phyloP scores from a whole-genome alignment of 179 eudicot species.

The Carnegiea gigantea region DNA sequence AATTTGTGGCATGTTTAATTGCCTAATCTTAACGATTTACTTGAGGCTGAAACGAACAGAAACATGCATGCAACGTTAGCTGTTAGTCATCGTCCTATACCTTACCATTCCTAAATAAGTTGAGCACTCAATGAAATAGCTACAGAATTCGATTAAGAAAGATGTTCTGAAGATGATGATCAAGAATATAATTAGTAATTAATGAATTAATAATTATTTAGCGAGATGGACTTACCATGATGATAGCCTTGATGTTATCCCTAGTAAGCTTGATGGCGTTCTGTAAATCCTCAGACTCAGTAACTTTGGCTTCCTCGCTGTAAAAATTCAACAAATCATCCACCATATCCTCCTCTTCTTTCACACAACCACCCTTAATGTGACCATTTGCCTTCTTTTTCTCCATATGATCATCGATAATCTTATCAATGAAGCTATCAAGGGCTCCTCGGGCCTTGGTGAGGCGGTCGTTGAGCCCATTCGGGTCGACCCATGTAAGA shows the following conservation, averaged over 20 bases:
- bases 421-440: constrained; percentile 70
- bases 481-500: constrained; percentile 62
- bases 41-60: too few species aligned
- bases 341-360: constrained; percentile 65
- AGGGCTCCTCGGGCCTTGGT: constrained; percentile 59
- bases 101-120: not conserved
- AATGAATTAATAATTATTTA: not conserved
- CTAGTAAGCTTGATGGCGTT: constrained; percentile 65
- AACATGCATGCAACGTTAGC: not conserved
- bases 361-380: constrained; percentile 17
- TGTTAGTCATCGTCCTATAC: not conserved
- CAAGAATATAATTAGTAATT: not conserved
- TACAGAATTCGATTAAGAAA: not conserved
- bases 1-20: too few species aligned
- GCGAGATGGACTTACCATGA: constrained; percentile 55
- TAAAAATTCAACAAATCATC: constrained; percentile 77
- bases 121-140: not conserved
- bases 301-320: constrained; percentile 56
- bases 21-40: not conserved
- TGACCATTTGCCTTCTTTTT: constrained; percentile 33
- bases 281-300: constrained; percentile 66
- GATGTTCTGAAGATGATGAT: not conserved
- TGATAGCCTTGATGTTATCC: constrained; percentile 86
- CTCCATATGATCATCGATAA: constrained; percentile 70
- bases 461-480: constrained; percentile 53